These are phyloP conservation scores for Melaleuca alternifolia DNA, from an alignment of 345 rosid genomes.

Conservation along the genomic window DNA sequence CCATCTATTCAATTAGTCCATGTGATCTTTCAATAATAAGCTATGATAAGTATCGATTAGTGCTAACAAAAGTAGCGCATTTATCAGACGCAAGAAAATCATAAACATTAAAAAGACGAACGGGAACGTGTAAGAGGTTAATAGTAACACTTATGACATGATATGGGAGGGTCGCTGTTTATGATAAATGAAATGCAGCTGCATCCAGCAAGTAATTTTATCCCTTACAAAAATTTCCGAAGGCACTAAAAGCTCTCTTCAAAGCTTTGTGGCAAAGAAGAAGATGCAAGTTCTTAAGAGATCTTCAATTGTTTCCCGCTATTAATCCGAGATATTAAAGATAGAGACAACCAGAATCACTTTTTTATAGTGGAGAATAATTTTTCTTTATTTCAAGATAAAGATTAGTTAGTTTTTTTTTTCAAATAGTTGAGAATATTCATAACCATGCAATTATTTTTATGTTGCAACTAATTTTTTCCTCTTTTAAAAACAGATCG, in stretches of 20 bases:
- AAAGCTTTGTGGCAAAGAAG: not conserved
- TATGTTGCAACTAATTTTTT: not conserved
- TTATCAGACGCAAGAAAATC: not conserved
- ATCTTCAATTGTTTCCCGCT: not conserved
- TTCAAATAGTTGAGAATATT: not conserved
- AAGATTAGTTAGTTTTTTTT: not conserved
- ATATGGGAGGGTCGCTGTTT: not conserved
- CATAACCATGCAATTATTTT: not conserved
- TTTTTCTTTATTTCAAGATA: not conserved
- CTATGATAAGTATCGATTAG: too few species aligned
- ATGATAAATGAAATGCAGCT: not conserved
- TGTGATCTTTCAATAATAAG: too few species aligned
- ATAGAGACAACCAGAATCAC: not conserved
- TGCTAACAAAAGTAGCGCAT: not conserved
- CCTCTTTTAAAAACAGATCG: not conserved
- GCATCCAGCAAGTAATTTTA: not conserved
- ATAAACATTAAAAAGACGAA: not conserved
- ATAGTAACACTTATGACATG: not conserved
- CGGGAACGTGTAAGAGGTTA: not conserved
- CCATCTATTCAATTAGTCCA: too few species aligned
- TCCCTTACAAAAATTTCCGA: not conserved
- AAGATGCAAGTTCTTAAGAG: not conserved
- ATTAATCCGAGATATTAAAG: not conserved
- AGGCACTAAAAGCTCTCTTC: not conserved
- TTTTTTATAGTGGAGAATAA: not conserved